Evolutionary conservation across 306 rosid species (phyloP).

Genomic region (Styphnolobium japonicum): DNA sequence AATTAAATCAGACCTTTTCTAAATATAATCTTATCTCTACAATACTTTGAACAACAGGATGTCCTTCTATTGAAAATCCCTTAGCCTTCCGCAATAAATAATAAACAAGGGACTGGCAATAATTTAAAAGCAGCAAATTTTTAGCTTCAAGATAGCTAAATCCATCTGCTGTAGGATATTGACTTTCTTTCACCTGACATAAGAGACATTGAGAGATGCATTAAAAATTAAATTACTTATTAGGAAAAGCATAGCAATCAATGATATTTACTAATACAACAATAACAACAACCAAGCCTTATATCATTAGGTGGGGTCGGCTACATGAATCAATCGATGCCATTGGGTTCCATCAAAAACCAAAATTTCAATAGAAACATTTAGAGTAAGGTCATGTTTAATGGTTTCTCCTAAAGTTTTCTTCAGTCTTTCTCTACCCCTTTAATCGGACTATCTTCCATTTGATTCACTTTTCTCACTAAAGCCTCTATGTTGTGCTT

Average conservation of each 20-base stretch:
- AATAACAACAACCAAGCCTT: no score
- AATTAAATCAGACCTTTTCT: conserved; percentile 64
- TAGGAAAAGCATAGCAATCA: background rate
- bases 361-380: no score
- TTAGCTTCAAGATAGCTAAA: conserved; percentile 90
- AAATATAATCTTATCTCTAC: conserved; percentile 79
- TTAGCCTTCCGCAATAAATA: conserved; percentile 76
- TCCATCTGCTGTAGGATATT: conserved; percentile 69
- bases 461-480: no score
- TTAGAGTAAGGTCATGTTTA: no score
- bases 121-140: conserved; percentile 68
- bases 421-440: no score
- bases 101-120: conserved; percentile 85
- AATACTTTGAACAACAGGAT: conserved; percentile 67
- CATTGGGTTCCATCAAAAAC: no score
- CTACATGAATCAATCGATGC: no score
- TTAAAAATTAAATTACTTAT: background rate
- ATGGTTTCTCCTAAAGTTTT: no score
- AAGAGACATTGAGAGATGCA: background rate
- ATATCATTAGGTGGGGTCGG: no score
- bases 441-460: no score
- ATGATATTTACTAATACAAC: no score
- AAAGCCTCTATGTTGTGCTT: no score
- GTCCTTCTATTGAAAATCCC: conserved; percentile 74
- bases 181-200: conserved; percentile 61